Evolutionary conservation across 176 grass and related monocot species (phyloP).

Genomic region (Thalia dealbata): DNA sequence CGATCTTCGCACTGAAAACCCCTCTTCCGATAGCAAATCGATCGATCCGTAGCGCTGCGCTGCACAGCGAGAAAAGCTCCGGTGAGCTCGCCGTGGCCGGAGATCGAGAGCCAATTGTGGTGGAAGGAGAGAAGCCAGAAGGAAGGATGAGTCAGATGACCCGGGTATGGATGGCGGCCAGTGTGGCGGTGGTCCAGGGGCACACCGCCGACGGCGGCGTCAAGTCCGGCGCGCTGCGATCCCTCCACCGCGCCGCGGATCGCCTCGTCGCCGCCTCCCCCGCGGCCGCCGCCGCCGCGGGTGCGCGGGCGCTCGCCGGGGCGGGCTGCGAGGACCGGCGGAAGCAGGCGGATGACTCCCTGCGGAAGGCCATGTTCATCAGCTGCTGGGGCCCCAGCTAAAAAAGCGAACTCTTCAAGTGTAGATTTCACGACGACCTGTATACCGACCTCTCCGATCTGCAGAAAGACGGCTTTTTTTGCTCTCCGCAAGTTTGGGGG

Average conservation of each 20-base stretch:
- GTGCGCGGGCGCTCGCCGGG: no score
- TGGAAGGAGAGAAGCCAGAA: background rate
- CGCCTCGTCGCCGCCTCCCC: slow-evolving; percentile 14
- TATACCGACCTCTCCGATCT: background rate
- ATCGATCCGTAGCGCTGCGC: background rate
- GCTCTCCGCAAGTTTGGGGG: no score
- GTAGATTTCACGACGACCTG: background rate
- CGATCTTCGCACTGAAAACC: background rate
- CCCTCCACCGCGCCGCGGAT: slow-evolving; percentile 11
- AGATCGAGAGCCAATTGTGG: background rate
- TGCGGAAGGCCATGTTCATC: slow-evolving; percentile 35
- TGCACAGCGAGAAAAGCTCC: background rate
- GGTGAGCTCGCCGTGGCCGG: background rate
- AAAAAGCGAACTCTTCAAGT: background rate
- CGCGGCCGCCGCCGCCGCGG: slow-evolving; percentile 4
- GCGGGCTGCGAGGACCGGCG: slow-evolving; percentile 6
- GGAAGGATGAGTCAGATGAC: slow-evolving; percentile 25
- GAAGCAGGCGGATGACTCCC: slow-evolving; percentile 16
- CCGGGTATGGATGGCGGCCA: slow-evolving; percentile 30
- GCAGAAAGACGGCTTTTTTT: background rate
- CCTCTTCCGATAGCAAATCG: background rate
- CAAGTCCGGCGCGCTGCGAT: background rate
- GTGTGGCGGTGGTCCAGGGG: slow-evolving; percentile 22
- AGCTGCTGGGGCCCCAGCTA: slow-evolving; percentile 38
- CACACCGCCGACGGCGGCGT: slow-evolving; percentile 22